Base-by-base conservation (phyloP, 164 flowering plant species). In the Brasenia schreberi region DNA sequence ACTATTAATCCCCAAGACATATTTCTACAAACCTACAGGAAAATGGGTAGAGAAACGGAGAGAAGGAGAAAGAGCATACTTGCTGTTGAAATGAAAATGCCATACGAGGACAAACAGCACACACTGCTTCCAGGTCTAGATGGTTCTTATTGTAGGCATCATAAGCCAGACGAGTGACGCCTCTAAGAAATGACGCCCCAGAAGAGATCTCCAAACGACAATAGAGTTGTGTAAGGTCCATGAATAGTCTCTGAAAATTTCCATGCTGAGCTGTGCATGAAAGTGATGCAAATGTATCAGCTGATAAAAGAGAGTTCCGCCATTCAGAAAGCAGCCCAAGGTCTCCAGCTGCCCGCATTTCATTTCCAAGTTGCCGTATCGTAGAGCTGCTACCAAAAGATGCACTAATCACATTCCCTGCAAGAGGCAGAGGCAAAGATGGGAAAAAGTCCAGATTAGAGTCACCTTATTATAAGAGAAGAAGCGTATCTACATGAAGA, bases 21-120 rank as follows among this genome's bases (percentile, higher is more conserved):
- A 44, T 45, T 45, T 1, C 12, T 45, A 7, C 53, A 45, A 12
- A 1, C 7, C 12, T 7, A 45, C 53, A 45, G 53, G 12, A 45
- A 45, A 45, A 45, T 45, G 12, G 12, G 12, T 45, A 45, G 7
- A 45, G 53, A 45, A 7, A 23, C 27, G 1, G 17, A 69, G 59
- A 66, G 59, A 60, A 65, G 11, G 43, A 68, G 18, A 14, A 52
- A 66, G 5, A 9, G 18, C 4, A 63, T 71, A 92, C 98, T 96
- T 92, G 98, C 75, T 90, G 98, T 82, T 92, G 98, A 74, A 92
- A 74, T 5, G 96, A 90, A 69, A 92, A 59, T 6, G 77, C 74
- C 59, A 82, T 80, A 44, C 73, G 65, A 14, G 98, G 98, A 65
- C 83, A 82, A 60, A 88, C 65, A 59, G 81, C 77, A 66, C 77